These are phyloP conservation scores for Cladosporium halotolerans DNA, from an alignment of 2,329 filamentous ascomycete genomes.

Conservation along the genomic window DNA sequence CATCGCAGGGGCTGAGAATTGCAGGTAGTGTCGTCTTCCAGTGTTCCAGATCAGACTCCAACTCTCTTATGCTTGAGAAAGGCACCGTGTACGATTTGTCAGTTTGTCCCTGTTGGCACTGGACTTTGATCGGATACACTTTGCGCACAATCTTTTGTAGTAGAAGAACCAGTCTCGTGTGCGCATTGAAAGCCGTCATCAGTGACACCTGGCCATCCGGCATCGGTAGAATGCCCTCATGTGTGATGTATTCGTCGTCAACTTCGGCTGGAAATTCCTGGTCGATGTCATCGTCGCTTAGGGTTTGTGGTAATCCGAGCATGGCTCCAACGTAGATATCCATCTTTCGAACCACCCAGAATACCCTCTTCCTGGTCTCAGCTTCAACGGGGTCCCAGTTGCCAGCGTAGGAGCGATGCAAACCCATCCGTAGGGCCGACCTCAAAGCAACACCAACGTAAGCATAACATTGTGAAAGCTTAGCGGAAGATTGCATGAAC, in stretches of 20 bases:
- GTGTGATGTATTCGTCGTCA: conserved; percentile 47
- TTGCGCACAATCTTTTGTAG: conserved; percentile 57
- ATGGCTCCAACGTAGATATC: conserved; percentile 48
- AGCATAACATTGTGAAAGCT: conserved; percentile 47
- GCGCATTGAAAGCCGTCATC: conserved; percentile 56
- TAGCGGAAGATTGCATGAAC: conserved; percentile 47
- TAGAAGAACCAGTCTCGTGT: conserved; percentile 52
- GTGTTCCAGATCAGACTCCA: conserved; percentile 56
- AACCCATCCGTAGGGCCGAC: conserved; percentile 45
- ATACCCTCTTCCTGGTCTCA: conserved; percentile 45
- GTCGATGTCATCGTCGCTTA: conserved; percentile 46
- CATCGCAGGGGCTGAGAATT: conserved; percentile 74
- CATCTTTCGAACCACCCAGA: conserved; percentile 47
- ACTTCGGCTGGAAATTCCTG: conserved; percentile 43
- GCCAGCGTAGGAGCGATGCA: conserved; percentile 44
- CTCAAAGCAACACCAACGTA: conserved; percentile 47
- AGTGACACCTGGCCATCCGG: conserved; percentile 50
- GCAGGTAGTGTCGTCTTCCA: conserved; percentile 65
- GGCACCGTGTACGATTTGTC: conserved; percentile 56
- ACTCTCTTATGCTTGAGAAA: conserved; percentile 58
- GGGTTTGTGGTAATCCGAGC: conserved; percentile 43
- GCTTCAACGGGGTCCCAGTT: conserved; percentile 44
- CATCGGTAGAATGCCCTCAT: conserved; percentile 46
- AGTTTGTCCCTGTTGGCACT: conserved; percentile 28
- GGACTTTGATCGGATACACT: conserved; percentile 57